phyloP scores from a whole-genome alignment of 2,329 filamentous ascomycete species.

The Colletotrichum eleusines region DNA sequence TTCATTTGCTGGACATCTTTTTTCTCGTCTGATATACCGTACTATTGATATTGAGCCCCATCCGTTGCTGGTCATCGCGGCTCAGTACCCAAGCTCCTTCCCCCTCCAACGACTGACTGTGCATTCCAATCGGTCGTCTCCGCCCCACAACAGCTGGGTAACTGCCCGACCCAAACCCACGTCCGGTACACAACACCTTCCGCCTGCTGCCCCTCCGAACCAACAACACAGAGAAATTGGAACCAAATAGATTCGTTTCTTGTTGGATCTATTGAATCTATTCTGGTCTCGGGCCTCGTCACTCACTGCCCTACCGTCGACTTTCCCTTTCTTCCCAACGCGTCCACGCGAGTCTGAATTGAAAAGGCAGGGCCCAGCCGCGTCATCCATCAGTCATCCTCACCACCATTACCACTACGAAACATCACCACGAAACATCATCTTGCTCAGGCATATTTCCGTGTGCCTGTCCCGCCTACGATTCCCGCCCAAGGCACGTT shows the following conservation, averaged over 20 bases:
- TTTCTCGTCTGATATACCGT: neutral
- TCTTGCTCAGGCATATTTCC: neutral
- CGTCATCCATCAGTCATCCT: constrained; percentile 12
- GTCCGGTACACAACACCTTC: constrained; percentile 2
- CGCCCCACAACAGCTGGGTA: constrained; percentile 4
- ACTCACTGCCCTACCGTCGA: constrained; percentile 17
- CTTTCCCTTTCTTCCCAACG: neutral
- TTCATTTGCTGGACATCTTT: neutral
- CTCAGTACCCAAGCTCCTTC: neutral
- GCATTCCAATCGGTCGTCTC: constrained; percentile 12
- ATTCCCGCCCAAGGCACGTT: neutral
- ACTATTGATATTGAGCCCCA: constrained; percentile 12
- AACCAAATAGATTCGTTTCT: constrained; percentile 2
- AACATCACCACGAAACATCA: neutral
- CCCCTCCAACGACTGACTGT: constrained; percentile 10
- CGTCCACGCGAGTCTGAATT: constrained; percentile 23
- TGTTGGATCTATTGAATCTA: constrained; percentile 28
- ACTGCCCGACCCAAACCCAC: too few relatives aligned
- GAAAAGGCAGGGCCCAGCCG: constrained; percentile 28
- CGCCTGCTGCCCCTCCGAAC: neutral
- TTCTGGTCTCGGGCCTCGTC: neutral
- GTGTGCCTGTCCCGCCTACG: neutral
- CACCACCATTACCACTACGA: neutral
- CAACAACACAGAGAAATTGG: constrained; percentile 10
- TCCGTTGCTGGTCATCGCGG: constrained; percentile 25